Conservation (phyloP, 441 rosid species). For the Rhodomyrtus psidioides region DNA sequence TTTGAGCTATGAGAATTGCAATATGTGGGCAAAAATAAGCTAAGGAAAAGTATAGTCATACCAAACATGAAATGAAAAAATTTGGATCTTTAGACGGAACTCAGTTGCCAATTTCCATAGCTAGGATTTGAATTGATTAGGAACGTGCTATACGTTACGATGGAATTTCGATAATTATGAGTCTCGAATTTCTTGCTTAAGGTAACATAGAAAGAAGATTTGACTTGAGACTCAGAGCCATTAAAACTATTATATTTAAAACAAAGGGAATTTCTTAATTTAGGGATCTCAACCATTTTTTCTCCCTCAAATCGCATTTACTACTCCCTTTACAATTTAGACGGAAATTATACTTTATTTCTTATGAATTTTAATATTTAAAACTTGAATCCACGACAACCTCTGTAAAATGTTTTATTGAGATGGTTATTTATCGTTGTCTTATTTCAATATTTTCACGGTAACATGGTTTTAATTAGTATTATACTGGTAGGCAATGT, state of each 20-base stretch:
- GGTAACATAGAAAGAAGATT: neutral
- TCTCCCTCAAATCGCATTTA: neutral
- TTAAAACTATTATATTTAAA: neutral
- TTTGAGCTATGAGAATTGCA: neutral
- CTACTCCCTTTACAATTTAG: accelerated
- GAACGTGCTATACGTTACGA: neutral
- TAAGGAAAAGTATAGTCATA: neutral
- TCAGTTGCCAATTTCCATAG: neutral
- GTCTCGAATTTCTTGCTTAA: neutral
- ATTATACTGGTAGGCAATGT: neutral
- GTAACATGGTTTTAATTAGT: neutral
- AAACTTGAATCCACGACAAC: neutral
- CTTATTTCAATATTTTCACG: too few species aligned
- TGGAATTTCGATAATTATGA: neutral
- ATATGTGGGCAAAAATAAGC: neutral
- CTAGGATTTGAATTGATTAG: neutral
- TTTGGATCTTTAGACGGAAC: neutral
- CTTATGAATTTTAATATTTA: neutral
- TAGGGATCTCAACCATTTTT: neutral
- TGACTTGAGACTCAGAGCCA: neutral
- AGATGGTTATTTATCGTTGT: neutral
- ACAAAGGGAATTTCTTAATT: neutral
- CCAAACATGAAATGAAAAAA: neutral
- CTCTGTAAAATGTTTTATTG: neutral
- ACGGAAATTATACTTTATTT: neutral